Conservation (phyloP, 441 rosid species). For the Biscutella laevigata region DNA sequence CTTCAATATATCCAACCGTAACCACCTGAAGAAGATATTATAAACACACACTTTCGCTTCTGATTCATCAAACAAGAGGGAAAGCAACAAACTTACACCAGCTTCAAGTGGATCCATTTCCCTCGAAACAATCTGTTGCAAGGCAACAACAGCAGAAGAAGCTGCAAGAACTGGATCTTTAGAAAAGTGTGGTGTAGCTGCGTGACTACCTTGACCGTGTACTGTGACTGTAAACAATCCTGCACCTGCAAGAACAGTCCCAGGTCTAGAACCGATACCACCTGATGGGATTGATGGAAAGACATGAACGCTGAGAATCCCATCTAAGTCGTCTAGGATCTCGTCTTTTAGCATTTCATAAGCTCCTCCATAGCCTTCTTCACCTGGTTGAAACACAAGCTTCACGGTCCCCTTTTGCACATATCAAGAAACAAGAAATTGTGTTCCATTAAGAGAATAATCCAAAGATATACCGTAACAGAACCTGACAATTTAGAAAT, state of each 20-base stretch:
- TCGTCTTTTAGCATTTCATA: conserved; percentile 63
- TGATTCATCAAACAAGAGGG: not conserved
- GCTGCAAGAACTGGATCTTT: conserved; percentile 66
- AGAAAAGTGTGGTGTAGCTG: conserved; percentile 44
- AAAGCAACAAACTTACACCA: conserved; percentile 31
- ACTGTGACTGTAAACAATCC: conserved; percentile 43
- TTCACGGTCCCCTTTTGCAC: conserved; percentile 53
- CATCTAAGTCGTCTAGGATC: conserved; percentile 46
- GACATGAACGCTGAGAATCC: conserved; percentile 59
- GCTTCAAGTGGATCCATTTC: conserved; percentile 73
- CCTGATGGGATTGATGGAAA: conserved; percentile 45
- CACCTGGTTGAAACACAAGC: conserved; percentile 81
- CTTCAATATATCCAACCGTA: conserved; percentile 48
- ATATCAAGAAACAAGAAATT: not conserved
- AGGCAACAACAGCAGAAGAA: conserved; percentile 52
- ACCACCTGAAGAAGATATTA: conserved; percentile 42
- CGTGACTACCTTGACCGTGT: conserved; percentile 58
- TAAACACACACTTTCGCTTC: not conserved
- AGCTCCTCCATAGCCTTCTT: conserved; percentile 66
- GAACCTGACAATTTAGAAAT: not conserved
- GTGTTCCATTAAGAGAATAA: not conserved
- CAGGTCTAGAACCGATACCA: conserved; percentile 49
- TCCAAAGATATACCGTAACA: not conserved
- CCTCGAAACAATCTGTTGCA: conserved; percentile 60
- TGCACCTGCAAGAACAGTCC: conserved; percentile 57